Evolutionary conservation across 495 filamentous ascomycete species (phyloP).

Genomic region (Hypoxylon perforatum): DNA sequence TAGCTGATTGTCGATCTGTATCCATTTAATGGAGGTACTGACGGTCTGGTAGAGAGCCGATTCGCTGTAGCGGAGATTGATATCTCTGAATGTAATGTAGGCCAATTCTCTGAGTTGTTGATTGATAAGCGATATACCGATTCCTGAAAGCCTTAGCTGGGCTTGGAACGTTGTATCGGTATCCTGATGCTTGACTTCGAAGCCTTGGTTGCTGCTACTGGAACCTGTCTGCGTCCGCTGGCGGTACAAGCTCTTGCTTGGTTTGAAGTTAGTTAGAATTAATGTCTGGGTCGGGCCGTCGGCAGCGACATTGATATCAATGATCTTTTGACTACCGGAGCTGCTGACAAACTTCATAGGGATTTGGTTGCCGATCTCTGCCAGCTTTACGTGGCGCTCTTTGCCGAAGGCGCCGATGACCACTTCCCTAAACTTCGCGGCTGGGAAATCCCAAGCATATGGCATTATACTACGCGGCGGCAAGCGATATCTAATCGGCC

Average conservation of each 20-base stretch:
- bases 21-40: constrained; percentile 92
- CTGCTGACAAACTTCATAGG: constrained; percentile 80
- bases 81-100: constrained; percentile 92
- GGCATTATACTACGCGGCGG: constrained; percentile 98
- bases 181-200: constrained; percentile 92
- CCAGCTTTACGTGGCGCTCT: constrained; percentile 89
- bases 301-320: constrained; percentile 94
- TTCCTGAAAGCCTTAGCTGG: constrained; percentile 85
- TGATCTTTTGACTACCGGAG: constrained; percentile 76
- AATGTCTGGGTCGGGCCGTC: constrained; percentile 95
- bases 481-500: constrained; percentile 90
- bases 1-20: constrained; percentile 98
- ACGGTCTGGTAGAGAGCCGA: constrained; percentile 93
- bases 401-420: constrained; percentile 81
- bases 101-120: constrained; percentile 89
- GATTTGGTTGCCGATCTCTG: constrained; percentile 94
- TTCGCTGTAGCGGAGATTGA: constrained; percentile 90
- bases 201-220: constrained; percentile 66
- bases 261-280: constrained; percentile 93
- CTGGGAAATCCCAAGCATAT: constrained; percentile 98
- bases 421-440: constrained; percentile 94
- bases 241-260: constrained; percentile 93
- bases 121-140: constrained; percentile 95
- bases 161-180: constrained; percentile 89
- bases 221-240: constrained; percentile 76